Evolutionary conservation across 306 rosid genomes (phyloP).

Genomic region (Oemleria cerasiformis): DNA sequence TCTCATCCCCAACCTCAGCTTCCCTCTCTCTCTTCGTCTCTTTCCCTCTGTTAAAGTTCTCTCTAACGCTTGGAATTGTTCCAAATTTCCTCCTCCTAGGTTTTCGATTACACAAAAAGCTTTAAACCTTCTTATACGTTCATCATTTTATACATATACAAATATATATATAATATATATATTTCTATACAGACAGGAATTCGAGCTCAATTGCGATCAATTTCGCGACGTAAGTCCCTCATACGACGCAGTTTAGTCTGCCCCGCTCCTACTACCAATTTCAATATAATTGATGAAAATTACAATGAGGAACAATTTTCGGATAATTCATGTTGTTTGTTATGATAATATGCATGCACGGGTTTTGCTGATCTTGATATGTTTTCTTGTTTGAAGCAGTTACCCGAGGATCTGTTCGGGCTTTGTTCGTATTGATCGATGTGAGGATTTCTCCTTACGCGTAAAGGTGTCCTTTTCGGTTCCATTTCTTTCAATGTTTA

Average conservation of each 20-base stretch:
- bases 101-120: background rate
- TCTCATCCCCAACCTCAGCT: constrained; percentile 13
- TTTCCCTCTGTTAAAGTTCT: background rate
- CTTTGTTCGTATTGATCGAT: constrained; percentile 12
- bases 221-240: constrained; percentile 15
- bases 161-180: background rate
- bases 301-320: background rate
- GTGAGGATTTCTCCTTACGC: constrained; percentile 12
- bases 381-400: background rate
- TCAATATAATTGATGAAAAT: background rate
- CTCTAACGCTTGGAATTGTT: constrained; percentile 6
- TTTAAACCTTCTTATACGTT: background rate
- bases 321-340: background rate
- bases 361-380: background rate
- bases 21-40: background rate
- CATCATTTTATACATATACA: background rate
- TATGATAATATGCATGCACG: background rate
- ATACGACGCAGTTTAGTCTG: background rate
- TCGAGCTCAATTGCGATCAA: constrained; percentile 2
- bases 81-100: background rate
- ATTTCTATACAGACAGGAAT: background rate
- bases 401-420: constrained; percentile 4
- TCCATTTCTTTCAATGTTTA: background rate
- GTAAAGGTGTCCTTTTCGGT: background rate
- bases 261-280: background rate